Conservation (phyloP, 352 stramenopile species). For the Pythium phragmitis region DNA sequence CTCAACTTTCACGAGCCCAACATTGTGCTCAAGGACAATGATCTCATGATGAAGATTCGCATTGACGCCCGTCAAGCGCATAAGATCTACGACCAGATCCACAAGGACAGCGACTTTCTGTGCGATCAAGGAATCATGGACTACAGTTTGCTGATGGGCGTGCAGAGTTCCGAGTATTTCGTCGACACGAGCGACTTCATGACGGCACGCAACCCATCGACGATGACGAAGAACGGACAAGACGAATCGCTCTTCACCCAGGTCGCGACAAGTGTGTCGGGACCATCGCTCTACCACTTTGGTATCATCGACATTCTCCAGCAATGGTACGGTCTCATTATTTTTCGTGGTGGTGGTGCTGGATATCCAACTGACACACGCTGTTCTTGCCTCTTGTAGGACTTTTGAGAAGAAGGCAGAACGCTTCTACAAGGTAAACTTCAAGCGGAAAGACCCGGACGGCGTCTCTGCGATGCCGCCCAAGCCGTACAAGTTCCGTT, state of each 20-base stretch:
- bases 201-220: conserved; percentile 27
- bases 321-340: conserved; percentile 58
- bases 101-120: conserved; percentile 88
- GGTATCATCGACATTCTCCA: conserved; percentile 92
- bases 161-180: conserved; percentile 89
- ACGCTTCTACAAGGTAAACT: conserved; percentile 87
- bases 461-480: conserved; percentile 86
- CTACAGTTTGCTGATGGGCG: conserved; percentile 90
- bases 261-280: conserved; percentile 80
- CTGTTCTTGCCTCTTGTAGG: conserved; percentile 30
- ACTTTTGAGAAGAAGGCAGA: conserved; percentile 91
- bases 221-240: conserved; percentile 32
- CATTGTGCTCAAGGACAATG: conserved; percentile 89
- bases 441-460: conserved; percentile 87
- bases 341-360: not conserved
- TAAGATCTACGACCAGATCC: conserved; percentile 87
- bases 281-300: conserved; percentile 89
- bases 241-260: conserved; percentile 79
- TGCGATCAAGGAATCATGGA: conserved; percentile 91
- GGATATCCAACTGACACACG: not conserved
- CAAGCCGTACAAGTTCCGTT: conserved; percentile 90
- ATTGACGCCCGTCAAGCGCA: conserved; percentile 76
- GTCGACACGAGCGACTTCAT: conserved; percentile 77
- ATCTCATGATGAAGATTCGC: conserved; percentile 89
- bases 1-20: conserved; percentile 89